These are phyloP conservation scores for Dactylellina haptotyla DNA, from an alignment of 2,329 filamentous ascomycete species.

Conservation along the genomic window DNA sequence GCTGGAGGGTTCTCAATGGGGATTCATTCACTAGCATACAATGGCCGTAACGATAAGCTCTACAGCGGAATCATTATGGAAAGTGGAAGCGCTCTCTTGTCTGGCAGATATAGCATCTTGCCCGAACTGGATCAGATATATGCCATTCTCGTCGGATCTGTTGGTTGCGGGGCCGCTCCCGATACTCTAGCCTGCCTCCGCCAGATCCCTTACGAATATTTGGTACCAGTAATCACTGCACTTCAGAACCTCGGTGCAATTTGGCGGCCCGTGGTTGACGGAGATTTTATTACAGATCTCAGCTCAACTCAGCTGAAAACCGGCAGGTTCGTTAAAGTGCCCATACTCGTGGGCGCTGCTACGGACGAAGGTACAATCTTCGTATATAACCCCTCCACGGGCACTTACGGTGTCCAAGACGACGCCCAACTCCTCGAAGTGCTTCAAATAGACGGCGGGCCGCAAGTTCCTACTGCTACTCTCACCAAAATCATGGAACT, in stretches of 20 bases:
- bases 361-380: conserved; percentile 75
- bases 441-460: conserved; percentile 9
- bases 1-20: conserved; percentile 58
- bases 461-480: not conserved
- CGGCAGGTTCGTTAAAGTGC: conserved; percentile 72
- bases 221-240: conserved; percentile 67
- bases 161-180: conserved; percentile 68
- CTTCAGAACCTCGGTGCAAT: conserved; percentile 66
- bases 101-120: conserved; percentile 72
- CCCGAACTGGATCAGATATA: conserved; percentile 74
- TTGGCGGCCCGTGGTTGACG: conserved; percentile 62
- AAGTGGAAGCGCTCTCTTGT: conserved; percentile 71
- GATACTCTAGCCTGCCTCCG: conserved; percentile 77
- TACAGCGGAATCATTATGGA: conserved; percentile 84
- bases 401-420: conserved; percentile 15
- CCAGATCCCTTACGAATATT: conserved; percentile 67
- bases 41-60: conserved; percentile 67
- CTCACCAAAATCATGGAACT: conserved; percentile 4
- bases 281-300: conserved; percentile 72
- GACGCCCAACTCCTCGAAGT: conserved; percentile 6
- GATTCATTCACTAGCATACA: conserved; percentile 67
- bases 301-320: conserved; percentile 67
- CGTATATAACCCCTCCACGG: conserved; percentile 73
- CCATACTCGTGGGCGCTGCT: conserved; percentile 72
- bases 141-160: conserved; percentile 69